phyloP scores from a whole-genome alignment of 371 early-diverging fungal species.

The Mortierella sp. region DNA sequence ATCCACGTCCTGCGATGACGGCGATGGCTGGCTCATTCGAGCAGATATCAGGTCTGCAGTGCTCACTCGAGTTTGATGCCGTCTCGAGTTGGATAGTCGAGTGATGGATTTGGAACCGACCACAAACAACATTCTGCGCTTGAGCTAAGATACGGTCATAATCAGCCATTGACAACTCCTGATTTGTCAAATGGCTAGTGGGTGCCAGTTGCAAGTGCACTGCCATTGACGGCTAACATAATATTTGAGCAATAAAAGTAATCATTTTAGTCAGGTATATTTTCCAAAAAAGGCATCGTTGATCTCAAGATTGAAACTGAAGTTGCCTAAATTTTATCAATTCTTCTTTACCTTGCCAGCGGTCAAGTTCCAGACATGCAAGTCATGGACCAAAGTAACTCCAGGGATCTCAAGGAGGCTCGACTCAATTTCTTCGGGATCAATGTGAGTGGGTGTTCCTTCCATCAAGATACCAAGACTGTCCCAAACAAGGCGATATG shows the following conservation, averaged over 20 bases:
- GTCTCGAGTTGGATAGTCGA: conserved; percentile 79
- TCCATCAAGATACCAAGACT: conserved; percentile 76
- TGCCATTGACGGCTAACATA: conserved; percentile 44
- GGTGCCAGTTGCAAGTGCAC: conserved; percentile 49
- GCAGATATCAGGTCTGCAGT: conserved; percentile 65
- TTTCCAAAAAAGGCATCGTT: conserved; percentile 32
- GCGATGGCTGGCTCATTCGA: conserved; percentile 26
- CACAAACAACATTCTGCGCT: conserved; percentile 74
- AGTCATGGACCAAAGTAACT: conserved; percentile 75
- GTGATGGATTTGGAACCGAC: conserved; percentile 75
- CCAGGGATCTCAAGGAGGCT: conserved; percentile 66
- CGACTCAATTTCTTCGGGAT: conserved; percentile 68
- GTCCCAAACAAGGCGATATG: conserved; percentile 67
- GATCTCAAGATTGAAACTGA: conserved; percentile 9
- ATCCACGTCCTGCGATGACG: conserved; percentile 10
- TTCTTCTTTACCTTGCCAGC: conserved; percentile 67
- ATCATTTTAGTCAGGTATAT: conserved; percentile 14
- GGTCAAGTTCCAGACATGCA: conserved; percentile 83
- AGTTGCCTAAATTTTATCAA: neutral
- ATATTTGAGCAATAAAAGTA: neutral
- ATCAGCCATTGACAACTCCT: conserved; percentile 35
- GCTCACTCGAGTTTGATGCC: conserved; percentile 60
- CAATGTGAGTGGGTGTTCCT: conserved; percentile 75
- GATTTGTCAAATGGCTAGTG: conserved; percentile 7
- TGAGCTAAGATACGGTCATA: conserved; percentile 67